Evolutionary conservation across 2,329 filamentous ascomycete species (phyloP), one percentile per base, ranked within the genome.

Genomic region (Cadophora sp.): DNA sequence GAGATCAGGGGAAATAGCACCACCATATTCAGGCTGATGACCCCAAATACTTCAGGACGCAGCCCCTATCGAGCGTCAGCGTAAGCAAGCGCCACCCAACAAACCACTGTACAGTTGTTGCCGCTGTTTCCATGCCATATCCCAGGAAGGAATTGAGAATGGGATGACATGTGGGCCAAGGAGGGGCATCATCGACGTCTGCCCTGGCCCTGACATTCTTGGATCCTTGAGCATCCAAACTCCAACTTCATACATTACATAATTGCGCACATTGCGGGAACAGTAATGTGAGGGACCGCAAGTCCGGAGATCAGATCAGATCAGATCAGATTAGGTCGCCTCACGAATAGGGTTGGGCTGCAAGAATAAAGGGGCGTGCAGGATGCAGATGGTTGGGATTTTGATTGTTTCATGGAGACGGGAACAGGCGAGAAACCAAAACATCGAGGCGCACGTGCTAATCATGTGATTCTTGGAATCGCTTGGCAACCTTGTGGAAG

Each of bases 1-100:
- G 31, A 40, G 31, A 40, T 59, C 56, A 59, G 56, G 56, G 56
- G 56, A 59, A 59, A 22, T 27, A 59, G 12, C 56, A 59, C 56
- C 31, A 37, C n/a, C n/a, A 59, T 43, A 37, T 22, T 58, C 56
- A 59, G 56, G 56, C 56, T 59, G 56, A 40, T 27, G 22, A 14
- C n/a, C 34, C 22, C 56, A 40, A 59, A 59, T 59, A 59, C 56
- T 26, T 19, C 7, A 58, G 6, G 27, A 27, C 19, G 9, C n/a
- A 19, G 19, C 56, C 56, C 22, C 31, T 59, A 40, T 37, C 26
- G 8, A 27, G 31, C 56, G 31, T 59, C 56, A 59, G 56, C 56
- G n/a, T 59, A n/a, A 26, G 31, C 56, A 26, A 26, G 56, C 24
- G 5, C 22, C 56, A n/a, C 34, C 34, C 12, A 59, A 26, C 22